Base-by-base conservation (phyloP, 306 rosid genomes). In the Fragaria iinumae region DNA sequence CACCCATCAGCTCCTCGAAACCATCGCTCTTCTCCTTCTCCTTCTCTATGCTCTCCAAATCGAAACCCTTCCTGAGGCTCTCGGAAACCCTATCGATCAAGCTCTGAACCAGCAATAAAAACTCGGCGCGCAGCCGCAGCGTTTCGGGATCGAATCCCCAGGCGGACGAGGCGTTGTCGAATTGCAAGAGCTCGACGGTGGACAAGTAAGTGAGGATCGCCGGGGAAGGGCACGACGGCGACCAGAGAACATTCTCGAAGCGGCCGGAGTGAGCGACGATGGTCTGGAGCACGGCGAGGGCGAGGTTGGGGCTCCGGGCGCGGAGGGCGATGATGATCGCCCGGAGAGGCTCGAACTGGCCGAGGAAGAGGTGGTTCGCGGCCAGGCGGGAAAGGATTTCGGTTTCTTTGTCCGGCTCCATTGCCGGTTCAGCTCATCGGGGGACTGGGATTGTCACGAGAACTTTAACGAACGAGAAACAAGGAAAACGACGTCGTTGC, bases 311-410 rank as follows among this genome's bases (percentile, higher is more conserved):
- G 79, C 83, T 81, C 2, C 91, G 91, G 18, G 89, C 78, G 17
- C 97, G 89, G 73, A 92, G 96, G 6, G 93, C 95, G 52, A 88
- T 79, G 63, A 94, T 80, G 66, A 89, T 83, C 32, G 95, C 97
- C 4, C 97, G 93, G 49, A 94, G 77, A 52, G 98, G 97, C 83
- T 92, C 97, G 80, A 90, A 94, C 82, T 92, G 95, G 32, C 93
- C 96, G 2, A 94, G 89, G 81, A 77, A 83, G 59, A 94, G 96
- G 72, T 94, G 95, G 82, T 94, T 94, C 2, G 97, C 96, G 12
- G 90, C 95, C 10, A 94, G 89, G 76, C 97, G 91, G n/a, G 92
- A 80, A 36, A 94, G 95, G 62, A 90, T 86, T 83, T 94, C 88
- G 32, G 93, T 84, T 83, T 94, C 97, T 75, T 84, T 88, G 77